Evolutionary conservation across 1,284 basidiomycete species (phyloP).

Genomic region (Cerrena zonata): DNA sequence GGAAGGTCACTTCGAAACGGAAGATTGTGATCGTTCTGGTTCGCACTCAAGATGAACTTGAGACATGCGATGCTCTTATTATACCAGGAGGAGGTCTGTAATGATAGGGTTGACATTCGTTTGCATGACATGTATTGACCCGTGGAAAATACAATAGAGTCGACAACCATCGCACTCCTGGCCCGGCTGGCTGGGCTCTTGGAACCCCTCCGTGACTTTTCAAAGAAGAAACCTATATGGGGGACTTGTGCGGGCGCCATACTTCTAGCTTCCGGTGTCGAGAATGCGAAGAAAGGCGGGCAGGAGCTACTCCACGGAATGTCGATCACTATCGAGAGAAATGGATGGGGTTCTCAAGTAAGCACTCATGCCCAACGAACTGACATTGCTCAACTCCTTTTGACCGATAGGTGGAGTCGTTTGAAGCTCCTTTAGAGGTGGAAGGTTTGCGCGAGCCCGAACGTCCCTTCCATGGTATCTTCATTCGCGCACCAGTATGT

Average conservation of each 20-base stretch:
- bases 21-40: constrained; percentile 59
- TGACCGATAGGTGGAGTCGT: constrained; percentile 85
- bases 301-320: constrained; percentile 85
- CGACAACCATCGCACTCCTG: constrained; percentile 88
- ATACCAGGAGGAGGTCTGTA: constrained; percentile 81
- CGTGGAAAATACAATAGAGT: constrained; percentile 55
- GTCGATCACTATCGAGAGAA: constrained; percentile 76
- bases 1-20: constrained; percentile 45
- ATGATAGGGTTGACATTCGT: no score
- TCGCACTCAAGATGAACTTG: constrained; percentile 72
- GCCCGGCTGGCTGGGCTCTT: constrained; percentile 75
- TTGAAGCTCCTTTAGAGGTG: constrained; percentile 74
- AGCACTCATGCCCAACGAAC: no score
- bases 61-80: constrained; percentile 77
- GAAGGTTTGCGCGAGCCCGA: constrained; percentile 57
- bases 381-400: no score
- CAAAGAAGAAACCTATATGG: constrained; percentile 75
- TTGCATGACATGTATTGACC: neutral
- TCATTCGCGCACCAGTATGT: constrained; percentile 89
- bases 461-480: constrained; percentile 77
- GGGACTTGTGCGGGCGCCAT: constrained; percentile 98
- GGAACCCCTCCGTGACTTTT: constrained; percentile 73
- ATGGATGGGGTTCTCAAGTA: constrained; percentile 85
- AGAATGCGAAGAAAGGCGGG: constrained; percentile 80
- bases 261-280: constrained; percentile 68